Conservation (phyloP, 768 basidiomycete species). For the Lactarius evosmus region DNA sequence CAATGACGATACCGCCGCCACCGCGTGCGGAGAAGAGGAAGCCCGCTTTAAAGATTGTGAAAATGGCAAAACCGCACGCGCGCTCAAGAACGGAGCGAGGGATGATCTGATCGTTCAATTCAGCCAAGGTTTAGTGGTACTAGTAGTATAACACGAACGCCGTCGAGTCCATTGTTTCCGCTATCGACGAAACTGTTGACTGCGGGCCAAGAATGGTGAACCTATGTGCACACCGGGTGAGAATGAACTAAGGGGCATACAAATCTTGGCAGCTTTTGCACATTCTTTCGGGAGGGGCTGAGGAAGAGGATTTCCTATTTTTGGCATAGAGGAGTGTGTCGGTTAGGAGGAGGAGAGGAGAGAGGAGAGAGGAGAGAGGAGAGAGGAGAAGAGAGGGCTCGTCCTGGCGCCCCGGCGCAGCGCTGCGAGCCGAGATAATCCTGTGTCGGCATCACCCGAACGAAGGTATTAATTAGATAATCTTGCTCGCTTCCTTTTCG, state of each 20-base stretch:
- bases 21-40: conserved; percentile 74
- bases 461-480: background rate
- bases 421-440: background rate
- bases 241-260: conserved; percentile 41
- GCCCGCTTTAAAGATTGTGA: conserved; percentile 75
- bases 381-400: no score
- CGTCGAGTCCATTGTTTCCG: conserved; percentile 80
- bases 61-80: conserved; percentile 83
- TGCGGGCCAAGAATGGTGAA: conserved; percentile 33
- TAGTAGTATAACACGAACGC: conserved; percentile 41
- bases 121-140: background rate
- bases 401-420: no score
- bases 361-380: no score
- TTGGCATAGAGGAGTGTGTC: conserved; percentile 26
- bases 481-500: background rate
- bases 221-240: background rate
- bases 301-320: conserved; percentile 49
- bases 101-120: conserved; percentile 42
- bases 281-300: conserved; percentile 79
- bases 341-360: background rate
- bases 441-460: background rate
- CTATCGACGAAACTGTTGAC: conserved; percentile 83
- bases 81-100: conserved; percentile 53
- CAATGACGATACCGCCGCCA: conserved; percentile 87
- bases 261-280: conserved; percentile 81